These are phyloP conservation scores for Trematosphaeria pertusa DNA, from an alignment of 2,329 filamentous ascomycete genomes.

Conservation along the genomic window DNA sequence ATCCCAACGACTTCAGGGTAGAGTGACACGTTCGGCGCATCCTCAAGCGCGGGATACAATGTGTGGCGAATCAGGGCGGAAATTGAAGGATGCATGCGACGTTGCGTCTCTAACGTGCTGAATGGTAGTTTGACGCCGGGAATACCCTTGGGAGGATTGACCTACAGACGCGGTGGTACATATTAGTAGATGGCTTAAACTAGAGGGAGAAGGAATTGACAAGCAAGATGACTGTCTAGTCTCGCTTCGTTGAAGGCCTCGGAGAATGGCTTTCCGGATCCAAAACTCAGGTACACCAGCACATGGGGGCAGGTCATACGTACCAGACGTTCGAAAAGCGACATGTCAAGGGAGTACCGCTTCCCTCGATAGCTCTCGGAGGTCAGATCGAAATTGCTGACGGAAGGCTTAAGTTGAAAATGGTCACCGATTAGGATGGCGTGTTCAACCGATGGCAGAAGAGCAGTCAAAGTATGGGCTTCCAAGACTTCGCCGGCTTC, in stretches of 20 bases:
- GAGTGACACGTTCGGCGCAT: conserved; percentile 48
- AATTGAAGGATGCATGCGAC: conserved; percentile 69
- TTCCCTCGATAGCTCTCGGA: conserved; percentile 55
- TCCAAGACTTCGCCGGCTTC: conserved; percentile 74
- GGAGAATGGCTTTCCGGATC: too few relatives aligned
- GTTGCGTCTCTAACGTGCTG: conserved; percentile 61
- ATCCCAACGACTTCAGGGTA: conserved; percentile 61
- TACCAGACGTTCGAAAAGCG: conserved; percentile 66
- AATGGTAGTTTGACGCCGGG: conserved; percentile 40
- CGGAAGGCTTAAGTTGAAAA: conserved; percentile 63
- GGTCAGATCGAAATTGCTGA: conserved; percentile 60
- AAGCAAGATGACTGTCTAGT: too few relatives aligned
- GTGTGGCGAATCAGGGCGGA: conserved; percentile 62
- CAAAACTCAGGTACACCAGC: too few relatives aligned
- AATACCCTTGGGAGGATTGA: conserved; percentile 9
- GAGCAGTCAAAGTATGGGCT: conserved; percentile 63
- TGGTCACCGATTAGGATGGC: conserved; percentile 69
- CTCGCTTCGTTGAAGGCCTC: too few relatives aligned
- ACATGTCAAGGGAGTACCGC: conserved; percentile 63
- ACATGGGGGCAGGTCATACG: too few relatives aligned
- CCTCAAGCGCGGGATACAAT: conserved; percentile 63
- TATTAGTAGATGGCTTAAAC: too few relatives aligned
- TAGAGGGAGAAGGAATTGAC: too few relatives aligned
- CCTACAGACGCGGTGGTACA: too few relatives aligned
- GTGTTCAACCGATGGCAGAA: conserved; percentile 66